These are phyloP conservation scores for Kazachstania sp. DNA, from an alignment of 1,139 yeast genomes.

Conservation along the genomic window DNA sequence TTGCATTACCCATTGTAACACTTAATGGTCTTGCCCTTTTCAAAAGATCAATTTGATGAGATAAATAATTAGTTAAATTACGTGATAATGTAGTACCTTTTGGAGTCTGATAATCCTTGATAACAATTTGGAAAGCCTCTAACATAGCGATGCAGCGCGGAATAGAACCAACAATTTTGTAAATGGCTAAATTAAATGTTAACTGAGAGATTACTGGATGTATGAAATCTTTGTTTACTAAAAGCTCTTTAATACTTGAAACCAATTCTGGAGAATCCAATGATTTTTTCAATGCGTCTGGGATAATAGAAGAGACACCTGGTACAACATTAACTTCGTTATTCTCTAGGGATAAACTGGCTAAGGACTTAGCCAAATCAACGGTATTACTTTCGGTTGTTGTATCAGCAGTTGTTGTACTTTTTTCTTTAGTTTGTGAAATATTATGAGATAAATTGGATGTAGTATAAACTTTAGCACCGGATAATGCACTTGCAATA, in stretches of 20 bases:
- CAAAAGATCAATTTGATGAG: conserved; percentile 90
- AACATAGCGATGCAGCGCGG: conserved; percentile 81
- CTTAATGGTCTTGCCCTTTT: conserved; percentile 88
- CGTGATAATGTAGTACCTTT: conserved; percentile 77
- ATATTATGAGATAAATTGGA: conserved; percentile 10
- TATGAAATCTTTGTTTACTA: conserved; percentile 43
- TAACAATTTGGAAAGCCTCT: conserved; percentile 73
- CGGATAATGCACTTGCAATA: conserved; percentile 21
- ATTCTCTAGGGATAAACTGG: conserved; percentile 21
- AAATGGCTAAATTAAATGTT: conserved; percentile 74
- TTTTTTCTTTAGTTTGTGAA: neutral
- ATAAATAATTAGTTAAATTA: conserved; percentile 77
- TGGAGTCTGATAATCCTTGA: conserved; percentile 77
- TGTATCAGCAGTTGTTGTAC: conserved; percentile 4
- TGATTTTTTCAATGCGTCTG: conserved; percentile 21
- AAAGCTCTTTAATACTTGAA: conserved; percentile 28
- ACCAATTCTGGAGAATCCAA: conserved; percentile 22
- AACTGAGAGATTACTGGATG: conserved; percentile 81
- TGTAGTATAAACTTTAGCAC: conserved; percentile 20
- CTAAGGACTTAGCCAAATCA: conserved; percentile 25
- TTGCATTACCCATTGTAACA: conserved; percentile 95
- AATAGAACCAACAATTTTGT: conserved; percentile 82
- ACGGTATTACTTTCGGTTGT: conserved; percentile 9
- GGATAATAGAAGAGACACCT: conserved; percentile 28
- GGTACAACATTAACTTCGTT: conserved; percentile 26